phyloP scores from a whole-genome alignment of 1,284 basidiomycete genomes.

The Sporisorium sorghi region DNA sequence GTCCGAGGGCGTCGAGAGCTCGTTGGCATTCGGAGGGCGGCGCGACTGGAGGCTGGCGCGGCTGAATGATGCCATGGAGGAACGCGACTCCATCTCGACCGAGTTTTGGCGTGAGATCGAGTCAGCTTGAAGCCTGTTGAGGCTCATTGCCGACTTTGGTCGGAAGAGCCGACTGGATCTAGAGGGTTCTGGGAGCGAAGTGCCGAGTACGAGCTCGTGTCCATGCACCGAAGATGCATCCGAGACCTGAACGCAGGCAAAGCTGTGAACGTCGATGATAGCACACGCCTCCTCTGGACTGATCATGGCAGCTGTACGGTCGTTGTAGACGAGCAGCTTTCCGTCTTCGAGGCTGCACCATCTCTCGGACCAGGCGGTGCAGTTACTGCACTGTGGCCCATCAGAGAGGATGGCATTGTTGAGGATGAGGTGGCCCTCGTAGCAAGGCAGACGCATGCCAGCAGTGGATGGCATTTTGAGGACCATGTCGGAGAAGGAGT shows the following conservation, averaged over 20 bases:
- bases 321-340: conserved; percentile 38
- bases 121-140: conserved; percentile 14
- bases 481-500: background rate
- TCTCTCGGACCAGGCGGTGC: conserved; percentile 32
- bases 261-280: conserved; percentile 27
- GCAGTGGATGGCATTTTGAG: conserved; percentile 6
- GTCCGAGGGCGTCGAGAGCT: background rate
- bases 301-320: conserved; percentile 38
- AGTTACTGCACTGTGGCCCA: conserved; percentile 16
- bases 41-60: conserved; percentile 16
- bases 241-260: conserved; percentile 9
- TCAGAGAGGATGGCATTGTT: conserved; percentile 21
- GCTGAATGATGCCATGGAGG: conserved; percentile 4
- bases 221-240: background rate
- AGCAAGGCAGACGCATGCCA: conserved; percentile 27
- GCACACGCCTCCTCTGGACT: conserved; percentile 18
- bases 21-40: background rate
- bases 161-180: conserved; percentile 14
- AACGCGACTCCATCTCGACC: conserved; percentile 9
- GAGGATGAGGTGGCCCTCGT: conserved; percentile 34
- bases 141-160: conserved; percentile 24
- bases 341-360: conserved; percentile 50
- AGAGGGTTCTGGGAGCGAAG: conserved; percentile 4
- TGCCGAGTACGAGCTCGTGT: conserved; percentile 21
- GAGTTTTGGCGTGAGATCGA: background rate